A percentile compares a stretch with the other conserved stretches of the same genome.
phyloP scores from a whole-genome alignment of 2,329 filamentous ascomycete species.

The Talaromyces islandicus region DNA sequence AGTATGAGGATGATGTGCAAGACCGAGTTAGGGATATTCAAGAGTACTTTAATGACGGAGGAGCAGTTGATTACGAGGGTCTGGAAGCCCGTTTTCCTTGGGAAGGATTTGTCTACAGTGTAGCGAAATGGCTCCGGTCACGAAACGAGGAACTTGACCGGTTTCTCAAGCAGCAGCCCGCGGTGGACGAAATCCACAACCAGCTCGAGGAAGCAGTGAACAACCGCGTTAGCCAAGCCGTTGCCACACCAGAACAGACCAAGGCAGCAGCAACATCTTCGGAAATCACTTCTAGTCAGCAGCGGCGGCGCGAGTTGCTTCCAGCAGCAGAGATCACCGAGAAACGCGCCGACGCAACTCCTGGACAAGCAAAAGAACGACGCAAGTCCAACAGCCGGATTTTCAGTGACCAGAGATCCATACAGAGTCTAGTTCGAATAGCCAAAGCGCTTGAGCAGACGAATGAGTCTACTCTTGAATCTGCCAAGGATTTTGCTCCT shows the following conservation, averaged over 20 bases:
- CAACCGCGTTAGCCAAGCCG: slow-evolving; percentile 4
- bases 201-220: slow-evolving; percentile 14
- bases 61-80: slow-evolving; percentile 35
- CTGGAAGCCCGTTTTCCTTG: slow-evolving; percentile 46
- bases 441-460: background rate
- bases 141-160: slow-evolving; percentile 41
- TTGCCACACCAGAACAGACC: background rate
- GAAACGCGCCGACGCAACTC: slow-evolving; percentile 14
- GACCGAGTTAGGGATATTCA: slow-evolving; percentile 35
- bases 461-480: background rate
- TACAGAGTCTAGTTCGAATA: background rate
- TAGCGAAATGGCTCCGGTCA: slow-evolving; percentile 42
- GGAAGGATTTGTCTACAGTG: slow-evolving; percentile 40
- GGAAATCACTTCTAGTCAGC: slow-evolving; percentile 1
- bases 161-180: slow-evolving; percentile 38
- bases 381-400: background rate
- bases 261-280: background rate
- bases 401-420: background rate
- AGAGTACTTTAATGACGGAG: slow-evolving; percentile 28
- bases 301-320: slow-evolving; percentile 6
- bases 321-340: slow-evolving; percentile 9
- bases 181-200: slow-evolving; percentile 27
- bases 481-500: background rate
- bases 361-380: slow-evolving; percentile 9
- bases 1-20: slow-evolving; percentile 27